phyloP scores from a whole-genome alignment of 345 rosid genomes.

The Xanthoceras sorbifolium region DNA sequence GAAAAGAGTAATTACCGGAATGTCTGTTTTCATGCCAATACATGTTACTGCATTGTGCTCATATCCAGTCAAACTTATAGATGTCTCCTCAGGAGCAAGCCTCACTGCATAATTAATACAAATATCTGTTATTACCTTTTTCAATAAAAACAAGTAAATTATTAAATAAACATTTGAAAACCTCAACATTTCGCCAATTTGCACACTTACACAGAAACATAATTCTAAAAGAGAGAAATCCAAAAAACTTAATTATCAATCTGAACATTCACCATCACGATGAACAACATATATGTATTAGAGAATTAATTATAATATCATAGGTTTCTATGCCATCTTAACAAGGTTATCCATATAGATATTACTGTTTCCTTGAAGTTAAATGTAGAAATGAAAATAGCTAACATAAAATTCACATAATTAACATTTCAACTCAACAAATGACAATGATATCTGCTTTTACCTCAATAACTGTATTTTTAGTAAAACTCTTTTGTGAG shows the following conservation, averaged over 20 bases:
- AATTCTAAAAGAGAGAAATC: not conserved
- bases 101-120: slow-evolving; percentile 62
- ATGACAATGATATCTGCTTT: not conserved
- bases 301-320: not conserved
- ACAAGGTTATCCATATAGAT: not conserved
- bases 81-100: slow-evolving; percentile 87
- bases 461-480: not conserved
- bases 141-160: slow-evolving; percentile 2
- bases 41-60: slow-evolving; percentile 91
- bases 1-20: slow-evolving; percentile 59
- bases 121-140: not conserved
- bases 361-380: not conserved
- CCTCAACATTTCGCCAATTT: not conserved
- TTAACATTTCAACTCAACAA: not conserved
- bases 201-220: not conserved
- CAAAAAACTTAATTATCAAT: not conserved
- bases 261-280: not conserved
- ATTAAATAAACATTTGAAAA: not conserved
- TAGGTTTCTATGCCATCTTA: not conserved
- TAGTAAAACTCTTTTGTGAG: not conserved
- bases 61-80: slow-evolving; percentile 64
- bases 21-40: slow-evolving; percentile 74
- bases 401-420: slow-evolving; percentile 10
- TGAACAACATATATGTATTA: not conserved
- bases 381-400: not conserved